phyloP scores from a whole-genome alignment of 208 protist genomes.

The Trypanosoma theileri region DNA sequence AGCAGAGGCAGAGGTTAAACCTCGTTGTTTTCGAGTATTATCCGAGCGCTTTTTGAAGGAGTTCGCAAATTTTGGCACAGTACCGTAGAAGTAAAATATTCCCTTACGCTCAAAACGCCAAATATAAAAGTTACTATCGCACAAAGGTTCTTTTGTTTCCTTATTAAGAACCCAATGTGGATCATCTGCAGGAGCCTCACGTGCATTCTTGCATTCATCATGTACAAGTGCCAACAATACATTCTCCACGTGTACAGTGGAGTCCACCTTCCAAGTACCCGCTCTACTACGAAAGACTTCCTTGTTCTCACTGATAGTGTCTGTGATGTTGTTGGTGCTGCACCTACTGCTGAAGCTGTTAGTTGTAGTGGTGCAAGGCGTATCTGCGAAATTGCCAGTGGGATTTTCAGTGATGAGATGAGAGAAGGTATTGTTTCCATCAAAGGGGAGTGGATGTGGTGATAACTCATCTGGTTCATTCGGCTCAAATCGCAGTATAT shows the following conservation, averaged over 20 bases:
- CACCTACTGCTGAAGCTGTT: not conserved
- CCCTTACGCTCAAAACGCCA: constrained; percentile 54
- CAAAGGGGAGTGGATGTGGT: too few relatives aligned
- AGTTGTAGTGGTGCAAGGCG: not conserved
- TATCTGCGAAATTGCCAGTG: too few relatives aligned
- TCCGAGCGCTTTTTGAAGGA: constrained; percentile 21
- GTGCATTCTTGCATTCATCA: constrained; percentile 69
- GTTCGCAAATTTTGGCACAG: constrained; percentile 73
- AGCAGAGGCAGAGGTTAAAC: not conserved
- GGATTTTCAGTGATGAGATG: too few relatives aligned
- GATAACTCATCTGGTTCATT: not conserved
- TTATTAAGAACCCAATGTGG: constrained; percentile 48
- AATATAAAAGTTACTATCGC: constrained; percentile 61
- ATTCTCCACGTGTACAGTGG: constrained; percentile 46
- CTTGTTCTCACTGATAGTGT: constrained; percentile 1
- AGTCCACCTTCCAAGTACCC: constrained; percentile 49
- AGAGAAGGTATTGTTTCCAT: too few relatives aligned
- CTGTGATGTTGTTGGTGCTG: not conserved
- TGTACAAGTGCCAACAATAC: constrained; percentile 64
- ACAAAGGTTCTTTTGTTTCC: constrained; percentile 30
- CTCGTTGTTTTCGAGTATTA: not conserved
- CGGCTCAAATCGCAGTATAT: constrained; percentile 44
- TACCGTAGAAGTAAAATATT: constrained; percentile 66
- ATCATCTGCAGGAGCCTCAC: constrained; percentile 53
- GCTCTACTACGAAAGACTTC: not conserved